Conservation (phyloP, 2,329 filamentous ascomycete genomes). For the Ceratocystis huliohia region DNA sequence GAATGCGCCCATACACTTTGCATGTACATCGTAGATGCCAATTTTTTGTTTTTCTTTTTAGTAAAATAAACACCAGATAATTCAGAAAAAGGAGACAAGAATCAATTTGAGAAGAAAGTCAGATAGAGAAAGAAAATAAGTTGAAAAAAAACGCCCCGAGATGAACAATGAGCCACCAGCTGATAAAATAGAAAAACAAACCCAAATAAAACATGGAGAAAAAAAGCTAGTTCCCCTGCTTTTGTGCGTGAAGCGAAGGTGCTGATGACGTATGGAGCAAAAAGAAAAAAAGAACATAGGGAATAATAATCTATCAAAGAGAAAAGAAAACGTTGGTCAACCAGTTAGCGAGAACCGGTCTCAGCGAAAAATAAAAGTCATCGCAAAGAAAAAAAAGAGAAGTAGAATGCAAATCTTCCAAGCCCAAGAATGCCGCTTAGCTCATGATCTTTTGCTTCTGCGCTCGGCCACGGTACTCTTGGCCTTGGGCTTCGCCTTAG, state of each 20-base stretch:
- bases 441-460: slow-evolving; percentile 5
- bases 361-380: not conserved
- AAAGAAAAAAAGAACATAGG: not conserved
- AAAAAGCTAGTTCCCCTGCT: no score
- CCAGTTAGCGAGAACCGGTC: not conserved
- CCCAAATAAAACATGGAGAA: no score
- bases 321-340: slow-evolving; percentile 5
- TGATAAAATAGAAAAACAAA: no score
- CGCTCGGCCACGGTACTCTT: not conserved
- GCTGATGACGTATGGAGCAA: not conserved
- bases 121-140: not conserved
- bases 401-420: not conserved
- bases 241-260: no score
- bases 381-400: not conserved
- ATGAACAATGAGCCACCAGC: no score
- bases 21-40: no score
- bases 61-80: no score
- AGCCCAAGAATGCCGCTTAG: not conserved
- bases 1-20: no score
- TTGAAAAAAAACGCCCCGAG: slow-evolving; percentile 5
- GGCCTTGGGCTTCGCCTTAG: not conserved
- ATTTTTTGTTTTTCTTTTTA: no score
- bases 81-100: not conserved
- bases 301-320: slow-evolving; percentile 13
- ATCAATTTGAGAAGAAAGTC: not conserved